Evolutionary conservation across 2,329 filamentous ascomycete species (phyloP).

Genomic region (Thelonectria blattea): DNA sequence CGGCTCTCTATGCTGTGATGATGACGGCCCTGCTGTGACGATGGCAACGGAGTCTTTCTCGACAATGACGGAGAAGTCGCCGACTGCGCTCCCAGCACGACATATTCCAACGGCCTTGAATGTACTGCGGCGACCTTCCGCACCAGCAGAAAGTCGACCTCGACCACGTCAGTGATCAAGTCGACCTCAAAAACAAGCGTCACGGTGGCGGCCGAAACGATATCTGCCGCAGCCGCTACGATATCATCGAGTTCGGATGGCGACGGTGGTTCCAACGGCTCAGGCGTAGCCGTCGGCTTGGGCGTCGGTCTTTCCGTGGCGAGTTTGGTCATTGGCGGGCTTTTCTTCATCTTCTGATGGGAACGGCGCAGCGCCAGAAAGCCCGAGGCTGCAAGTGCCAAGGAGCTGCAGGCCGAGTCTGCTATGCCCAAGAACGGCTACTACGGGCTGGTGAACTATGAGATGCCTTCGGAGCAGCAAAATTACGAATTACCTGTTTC

Average conservation of each 20-base stretch:
- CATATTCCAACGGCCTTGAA: slow-evolving; percentile 18
- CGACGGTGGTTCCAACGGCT: neutral
- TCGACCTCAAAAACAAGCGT: neutral
- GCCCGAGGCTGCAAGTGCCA: neutral
- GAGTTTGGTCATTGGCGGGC: neutral
- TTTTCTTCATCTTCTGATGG: neutral
- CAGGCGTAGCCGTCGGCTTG: slow-evolving; percentile 23
- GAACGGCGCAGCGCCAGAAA: neutral
- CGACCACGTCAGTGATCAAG: neutral
- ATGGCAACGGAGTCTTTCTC: slow-evolving; percentile 23
- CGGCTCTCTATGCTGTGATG: slow-evolving; percentile 31
- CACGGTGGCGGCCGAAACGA: neutral
- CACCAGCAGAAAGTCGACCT: slow-evolving; percentile 5
- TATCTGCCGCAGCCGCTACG: neutral
- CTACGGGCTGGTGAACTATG: neutral
- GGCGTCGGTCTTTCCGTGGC: slow-evolving; percentile 20
- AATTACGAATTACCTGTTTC: neutral
- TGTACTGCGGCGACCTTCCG: slow-evolving; percentile 21
- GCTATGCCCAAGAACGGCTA: neutral
- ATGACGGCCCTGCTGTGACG: slow-evolving; percentile 26
- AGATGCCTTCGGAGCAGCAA: no score
- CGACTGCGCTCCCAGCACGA: slow-evolving; percentile 17
- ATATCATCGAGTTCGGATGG: neutral
- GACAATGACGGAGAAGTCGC: slow-evolving; percentile 12
- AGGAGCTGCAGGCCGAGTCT: neutral